These are phyloP conservation scores for Cordyceps javanica DNA, from an alignment of 2,329 filamentous ascomycete genomes.

Conservation along the genomic window DNA sequence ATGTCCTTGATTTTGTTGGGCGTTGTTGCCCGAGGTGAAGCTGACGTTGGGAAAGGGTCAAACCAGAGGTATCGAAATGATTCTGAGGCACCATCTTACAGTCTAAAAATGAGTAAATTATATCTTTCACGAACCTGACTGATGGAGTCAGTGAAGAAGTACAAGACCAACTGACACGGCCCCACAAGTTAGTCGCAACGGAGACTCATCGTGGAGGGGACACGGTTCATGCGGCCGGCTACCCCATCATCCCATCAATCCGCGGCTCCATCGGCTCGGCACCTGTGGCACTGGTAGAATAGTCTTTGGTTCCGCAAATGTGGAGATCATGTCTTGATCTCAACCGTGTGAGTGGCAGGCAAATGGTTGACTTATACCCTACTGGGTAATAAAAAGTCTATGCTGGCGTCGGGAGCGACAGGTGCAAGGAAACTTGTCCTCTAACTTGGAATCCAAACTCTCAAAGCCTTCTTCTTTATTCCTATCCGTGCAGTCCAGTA, in stretches of 20 bases:
- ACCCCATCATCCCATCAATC: not conserved
- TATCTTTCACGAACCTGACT: not conserved
- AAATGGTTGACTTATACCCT: too few relatives aligned
- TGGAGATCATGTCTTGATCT: too few relatives aligned
- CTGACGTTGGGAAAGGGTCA: not conserved
- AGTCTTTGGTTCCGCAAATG: too few relatives aligned
- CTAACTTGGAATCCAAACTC: too few relatives aligned
- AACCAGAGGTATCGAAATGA: not conserved
- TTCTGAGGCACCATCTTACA: not conserved
- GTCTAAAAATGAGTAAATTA: not conserved
- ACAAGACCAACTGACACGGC: not conserved
- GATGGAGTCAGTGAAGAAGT: not conserved
- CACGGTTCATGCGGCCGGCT: not conserved
- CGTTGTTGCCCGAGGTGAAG: constrained; percentile 16
- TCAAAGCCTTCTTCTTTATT: too few relatives aligned
- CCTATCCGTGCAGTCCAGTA: too few relatives aligned
- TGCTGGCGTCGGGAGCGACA: too few relatives aligned
- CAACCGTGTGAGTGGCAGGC: too few relatives aligned
- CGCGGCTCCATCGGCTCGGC: not conserved
- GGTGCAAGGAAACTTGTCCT: too few relatives aligned
- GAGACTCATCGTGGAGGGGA: not conserved
- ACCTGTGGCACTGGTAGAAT: too few relatives aligned
- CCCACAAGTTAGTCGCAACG: not conserved
- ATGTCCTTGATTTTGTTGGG: constrained; percentile 25
- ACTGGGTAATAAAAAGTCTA: too few relatives aligned